Conservation (phyloP, 441 rosid species). For the Corymbia calophylla region DNA sequence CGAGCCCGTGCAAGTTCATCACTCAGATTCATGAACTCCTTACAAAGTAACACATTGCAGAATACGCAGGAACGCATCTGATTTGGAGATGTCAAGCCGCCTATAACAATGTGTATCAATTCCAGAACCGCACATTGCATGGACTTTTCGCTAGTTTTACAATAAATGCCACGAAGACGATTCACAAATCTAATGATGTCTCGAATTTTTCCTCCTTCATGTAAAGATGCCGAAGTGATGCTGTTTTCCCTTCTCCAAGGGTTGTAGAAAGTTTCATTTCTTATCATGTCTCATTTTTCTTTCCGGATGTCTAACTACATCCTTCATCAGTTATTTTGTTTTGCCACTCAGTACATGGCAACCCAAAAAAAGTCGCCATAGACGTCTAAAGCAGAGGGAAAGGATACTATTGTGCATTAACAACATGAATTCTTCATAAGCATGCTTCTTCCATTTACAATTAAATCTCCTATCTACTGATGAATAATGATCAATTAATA, state of each 20-base stretch:
- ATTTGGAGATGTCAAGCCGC: background rate
- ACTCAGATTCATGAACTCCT: background rate
- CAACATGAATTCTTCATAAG: background rate
- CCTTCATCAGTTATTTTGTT: background rate
- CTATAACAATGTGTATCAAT: background rate
- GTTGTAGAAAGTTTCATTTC: background rate
- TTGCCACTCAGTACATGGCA: background rate
- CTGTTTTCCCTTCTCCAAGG: background rate
- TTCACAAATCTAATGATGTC: background rate
- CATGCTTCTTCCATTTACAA: background rate
- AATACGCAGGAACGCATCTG: background rate
- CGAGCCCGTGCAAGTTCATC: background rate
- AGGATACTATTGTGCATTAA: background rate
- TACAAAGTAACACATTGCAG: background rate
- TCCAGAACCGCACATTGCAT: fast-evolving
- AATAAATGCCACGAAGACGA: background rate
- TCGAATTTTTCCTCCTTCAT: background rate
- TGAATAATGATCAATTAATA: background rate
- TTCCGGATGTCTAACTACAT: background rate
- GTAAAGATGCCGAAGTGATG: background rate
- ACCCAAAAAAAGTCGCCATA: background rate
- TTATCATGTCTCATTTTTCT: background rate
- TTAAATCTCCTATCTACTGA: background rate
- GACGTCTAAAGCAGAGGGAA: background rate
- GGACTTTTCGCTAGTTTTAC: background rate